These are phyloP conservation scores for Phenoliferia sp. DNA, from an alignment of 1,284 basidiomycete species.

Conservation along the genomic window DNA sequence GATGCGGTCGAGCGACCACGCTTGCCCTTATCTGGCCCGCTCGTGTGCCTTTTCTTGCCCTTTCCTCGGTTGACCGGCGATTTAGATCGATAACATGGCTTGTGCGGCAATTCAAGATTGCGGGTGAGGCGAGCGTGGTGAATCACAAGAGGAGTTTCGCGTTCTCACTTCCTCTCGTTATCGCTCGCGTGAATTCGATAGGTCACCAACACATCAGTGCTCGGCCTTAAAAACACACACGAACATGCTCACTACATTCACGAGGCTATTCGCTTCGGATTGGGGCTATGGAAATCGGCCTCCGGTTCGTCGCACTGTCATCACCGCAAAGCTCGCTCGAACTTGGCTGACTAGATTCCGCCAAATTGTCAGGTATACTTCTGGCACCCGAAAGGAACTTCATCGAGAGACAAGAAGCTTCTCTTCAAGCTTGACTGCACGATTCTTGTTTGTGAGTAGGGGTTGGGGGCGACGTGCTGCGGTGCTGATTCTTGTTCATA, in stretches of 20 bases:
- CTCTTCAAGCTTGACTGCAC: conserved; percentile 1
- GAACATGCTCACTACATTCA: not conserved
- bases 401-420: not conserved
- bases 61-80: too few species aligned
- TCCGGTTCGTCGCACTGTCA: not conserved
- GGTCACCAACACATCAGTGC: too few species aligned
- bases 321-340: not conserved
- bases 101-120: too few species aligned
- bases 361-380: not conserved
- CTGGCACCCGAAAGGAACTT: not conserved
- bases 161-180: too few species aligned
- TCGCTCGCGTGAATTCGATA: too few species aligned
- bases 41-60: too few species aligned
- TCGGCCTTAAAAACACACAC: too few species aligned
- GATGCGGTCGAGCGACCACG: too few species aligned
- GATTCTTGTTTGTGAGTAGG: not conserved
- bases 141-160: too few species aligned
- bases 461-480: not conserved
- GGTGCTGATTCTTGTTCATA: not conserved
- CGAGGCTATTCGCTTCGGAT: not conserved
- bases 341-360: not conserved
- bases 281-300: not conserved
- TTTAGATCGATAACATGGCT: too few species aligned
- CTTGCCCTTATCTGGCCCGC: too few species aligned
- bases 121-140: too few species aligned